phyloP scores from a whole-genome alignment of 2,329 filamentous ascomycete genomes.

The Fusarium haematococcum region DNA sequence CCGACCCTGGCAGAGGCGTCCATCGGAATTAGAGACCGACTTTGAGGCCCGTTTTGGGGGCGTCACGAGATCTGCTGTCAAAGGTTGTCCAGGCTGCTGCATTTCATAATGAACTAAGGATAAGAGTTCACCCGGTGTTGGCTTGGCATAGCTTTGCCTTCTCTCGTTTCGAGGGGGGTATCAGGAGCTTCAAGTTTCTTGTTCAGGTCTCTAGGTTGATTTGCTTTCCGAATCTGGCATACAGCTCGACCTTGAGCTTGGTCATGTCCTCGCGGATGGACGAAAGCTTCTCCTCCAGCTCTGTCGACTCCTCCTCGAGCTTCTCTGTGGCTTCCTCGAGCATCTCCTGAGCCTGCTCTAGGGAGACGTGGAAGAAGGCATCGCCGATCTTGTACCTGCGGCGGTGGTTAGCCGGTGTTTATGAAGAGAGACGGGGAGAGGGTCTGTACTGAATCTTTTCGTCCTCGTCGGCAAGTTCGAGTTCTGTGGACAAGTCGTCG shows the following conservation, averaged over 20 bases:
- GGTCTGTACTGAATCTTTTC: constrained; percentile 85
- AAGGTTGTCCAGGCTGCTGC: constrained; percentile 20
- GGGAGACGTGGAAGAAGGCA: constrained; percentile 88
- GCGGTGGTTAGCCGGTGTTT: constrained; percentile 16
- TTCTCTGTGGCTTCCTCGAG: constrained; percentile 76
- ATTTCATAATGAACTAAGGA: constrained; percentile 18
- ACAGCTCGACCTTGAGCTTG: constrained; percentile 89
- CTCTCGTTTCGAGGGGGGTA: constrained; percentile 15
- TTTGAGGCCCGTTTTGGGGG: constrained; percentile 15
- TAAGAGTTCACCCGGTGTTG: constrained; percentile 38
- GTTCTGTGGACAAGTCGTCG: constrained; percentile 89
- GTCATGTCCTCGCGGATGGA: constrained; percentile 87
- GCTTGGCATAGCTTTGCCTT: constrained; percentile 3
- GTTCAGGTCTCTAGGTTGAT: constrained; percentile 93
- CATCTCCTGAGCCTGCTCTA: constrained; percentile 88
- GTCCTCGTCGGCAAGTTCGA: constrained; percentile 96
- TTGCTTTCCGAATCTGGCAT: constrained; percentile 93
- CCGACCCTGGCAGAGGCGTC: constrained; percentile 11
- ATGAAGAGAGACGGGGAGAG: background rate
- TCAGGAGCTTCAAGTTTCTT: constrained; percentile 29
- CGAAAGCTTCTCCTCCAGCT: constrained; percentile 81
- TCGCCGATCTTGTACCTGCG: constrained; percentile 95
- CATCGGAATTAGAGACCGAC: constrained; percentile 27
- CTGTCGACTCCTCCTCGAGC: constrained; percentile 81
- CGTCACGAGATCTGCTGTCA: constrained; percentile 33